These are phyloP conservation scores for Aspergillus diversus DNA, from an alignment of 495 filamentous ascomycete species.

Conservation along the genomic window DNA sequence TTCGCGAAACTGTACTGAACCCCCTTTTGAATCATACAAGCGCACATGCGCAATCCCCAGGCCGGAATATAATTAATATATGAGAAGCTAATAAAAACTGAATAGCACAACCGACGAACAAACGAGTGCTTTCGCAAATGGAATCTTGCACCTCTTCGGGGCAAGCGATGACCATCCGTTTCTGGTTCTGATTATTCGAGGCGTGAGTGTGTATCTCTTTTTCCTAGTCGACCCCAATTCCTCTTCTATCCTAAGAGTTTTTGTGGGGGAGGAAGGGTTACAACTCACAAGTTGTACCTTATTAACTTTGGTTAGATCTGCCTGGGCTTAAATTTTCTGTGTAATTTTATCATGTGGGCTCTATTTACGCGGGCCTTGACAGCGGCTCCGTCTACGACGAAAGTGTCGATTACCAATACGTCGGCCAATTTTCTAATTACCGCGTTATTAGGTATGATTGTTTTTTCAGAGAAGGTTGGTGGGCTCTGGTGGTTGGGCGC, in stretches of 20 bases:
- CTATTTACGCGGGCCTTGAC: constrained; percentile 83
- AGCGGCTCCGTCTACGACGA: constrained; percentile 79
- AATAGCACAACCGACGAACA: constrained; percentile 86
- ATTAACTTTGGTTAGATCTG: constrained; percentile 59
- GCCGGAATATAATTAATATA: constrained; percentile 5
- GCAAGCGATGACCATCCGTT: constrained; percentile 46
- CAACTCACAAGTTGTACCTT: background rate
- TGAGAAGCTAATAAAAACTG: constrained; percentile 7
- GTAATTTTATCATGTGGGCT: constrained; percentile 95
- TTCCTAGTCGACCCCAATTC: constrained; percentile 11
- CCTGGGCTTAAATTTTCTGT: constrained; percentile 84
- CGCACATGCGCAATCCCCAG: constrained; percentile 1
- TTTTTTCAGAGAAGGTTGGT: constrained; percentile 73
- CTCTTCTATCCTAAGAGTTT: background rate
- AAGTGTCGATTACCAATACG: constrained; percentile 92
- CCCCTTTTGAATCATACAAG: background rate
- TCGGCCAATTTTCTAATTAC: constrained; percentile 91
- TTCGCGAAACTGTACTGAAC: constrained; percentile 81
- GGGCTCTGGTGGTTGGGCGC: constrained; percentile 91
- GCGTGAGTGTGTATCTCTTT: constrained; percentile 60
- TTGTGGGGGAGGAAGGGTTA: background rate
- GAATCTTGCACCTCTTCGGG: constrained; percentile 64
- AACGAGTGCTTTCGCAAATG: constrained; percentile 68
- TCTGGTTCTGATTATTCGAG: constrained; percentile 68
- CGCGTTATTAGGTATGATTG: constrained; percentile 75